Evolutionary conservation across 2,329 filamentous ascomycete genomes (phyloP).

Genomic region (Fonsecaea erecta): DNA sequence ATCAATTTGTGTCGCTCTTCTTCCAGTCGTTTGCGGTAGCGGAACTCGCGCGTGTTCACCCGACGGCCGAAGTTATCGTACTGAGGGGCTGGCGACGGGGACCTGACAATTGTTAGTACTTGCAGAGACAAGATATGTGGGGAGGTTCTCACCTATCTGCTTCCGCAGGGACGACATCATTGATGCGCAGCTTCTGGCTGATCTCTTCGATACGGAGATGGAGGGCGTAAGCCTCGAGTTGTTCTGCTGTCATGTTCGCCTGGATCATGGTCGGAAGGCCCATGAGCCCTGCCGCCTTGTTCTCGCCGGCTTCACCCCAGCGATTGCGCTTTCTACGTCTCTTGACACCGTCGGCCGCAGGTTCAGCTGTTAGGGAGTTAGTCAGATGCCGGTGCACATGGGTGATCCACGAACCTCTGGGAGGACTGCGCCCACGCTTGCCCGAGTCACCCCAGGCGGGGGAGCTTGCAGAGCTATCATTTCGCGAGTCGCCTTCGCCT

Average conservation of each 20-base stretch:
- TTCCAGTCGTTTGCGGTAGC: slow-evolving; percentile 96
- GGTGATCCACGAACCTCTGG: slow-evolving; percentile 66
- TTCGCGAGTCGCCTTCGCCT: slow-evolving; percentile 56
- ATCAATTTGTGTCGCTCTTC: slow-evolving; percentile 98
- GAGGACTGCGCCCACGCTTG: slow-evolving; percentile 93
- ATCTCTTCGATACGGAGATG: slow-evolving; percentile 99
- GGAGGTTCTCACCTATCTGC: slow-evolving; percentile 76
- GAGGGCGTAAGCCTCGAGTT: slow-evolving; percentile 94
- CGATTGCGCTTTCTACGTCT: slow-evolving; percentile 98
- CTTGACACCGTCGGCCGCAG: slow-evolving; percentile 74
- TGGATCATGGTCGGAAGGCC: slow-evolving; percentile 94
- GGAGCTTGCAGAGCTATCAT: slow-evolving; percentile 50
- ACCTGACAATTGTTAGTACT: slow-evolving; percentile 60
- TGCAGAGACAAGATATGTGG: slow-evolving; percentile 16
- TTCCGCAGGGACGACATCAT: slow-evolving; percentile 96
- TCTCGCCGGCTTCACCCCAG: slow-evolving; percentile 96
- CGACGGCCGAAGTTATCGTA: slow-evolving; percentile 99
- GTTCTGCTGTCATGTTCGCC: slow-evolving; percentile 97
- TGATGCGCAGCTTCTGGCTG: slow-evolving; percentile 97
- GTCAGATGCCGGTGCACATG: slow-evolving; percentile 24
- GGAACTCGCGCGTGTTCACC: slow-evolving; percentile 98
- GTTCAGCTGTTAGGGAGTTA: slow-evolving; percentile 46
- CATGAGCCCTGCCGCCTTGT: slow-evolving; percentile 98
- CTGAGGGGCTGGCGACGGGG: slow-evolving; percentile 91
- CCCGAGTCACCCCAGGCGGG: slow-evolving; percentile 56